These are phyloP conservation scores for Rutstroemia sp. DNA, from an alignment of 2,329 filamentous ascomycete species.

Conservation along the genomic window DNA sequence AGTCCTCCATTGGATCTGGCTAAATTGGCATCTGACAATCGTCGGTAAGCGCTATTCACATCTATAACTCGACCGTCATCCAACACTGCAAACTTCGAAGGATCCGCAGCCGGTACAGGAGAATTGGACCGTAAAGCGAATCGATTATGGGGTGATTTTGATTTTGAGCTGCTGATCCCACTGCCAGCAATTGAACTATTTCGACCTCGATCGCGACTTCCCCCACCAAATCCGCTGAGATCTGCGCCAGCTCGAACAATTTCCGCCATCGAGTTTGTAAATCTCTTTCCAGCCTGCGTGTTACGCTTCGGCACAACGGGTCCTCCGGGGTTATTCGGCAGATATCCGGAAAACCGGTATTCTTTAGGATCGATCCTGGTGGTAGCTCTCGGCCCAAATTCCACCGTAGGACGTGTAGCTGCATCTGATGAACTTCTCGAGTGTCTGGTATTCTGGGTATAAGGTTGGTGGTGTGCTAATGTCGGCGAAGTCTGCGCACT, in stretches of 20 bases:
- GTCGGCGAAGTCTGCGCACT: slow-evolving; percentile 43
- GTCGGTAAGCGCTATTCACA: slow-evolving; percentile 61
- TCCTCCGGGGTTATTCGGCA: slow-evolving; percentile 40
- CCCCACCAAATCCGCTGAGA: slow-evolving; percentile 35
- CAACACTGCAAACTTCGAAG: slow-evolving; percentile 38
- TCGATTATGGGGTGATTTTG: slow-evolving; percentile 26
- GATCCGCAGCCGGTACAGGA: slow-evolving; percentile 23
- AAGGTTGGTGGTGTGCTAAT: slow-evolving; percentile 32
- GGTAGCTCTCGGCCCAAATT: slow-evolving; percentile 35
- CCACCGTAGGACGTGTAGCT: slow-evolving; percentile 38
- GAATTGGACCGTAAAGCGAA: slow-evolving; percentile 26
- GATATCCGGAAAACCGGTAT: slow-evolving; percentile 56
- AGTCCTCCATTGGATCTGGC: slow-evolving; percentile 56
- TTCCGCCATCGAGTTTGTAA: slow-evolving; percentile 41
- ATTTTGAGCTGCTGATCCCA: slow-evolving; percentile 20
- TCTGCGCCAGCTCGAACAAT: slow-evolving; percentile 44
- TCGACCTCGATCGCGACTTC: slow-evolving; percentile 21
- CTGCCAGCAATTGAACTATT: slow-evolving; percentile 20
- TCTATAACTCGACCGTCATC: slow-evolving; percentile 57
- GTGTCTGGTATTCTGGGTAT: slow-evolving; percentile 23
- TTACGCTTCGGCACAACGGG: slow-evolving; percentile 41
- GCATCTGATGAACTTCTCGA: slow-evolving; percentile 48
- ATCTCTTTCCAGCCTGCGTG: slow-evolving; percentile 38
- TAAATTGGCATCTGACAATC: slow-evolving; percentile 64
- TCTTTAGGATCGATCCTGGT: slow-evolving; percentile 38